Base-by-base conservation (phyloP, 345 rosid species). In the Citrus medica region DNA sequence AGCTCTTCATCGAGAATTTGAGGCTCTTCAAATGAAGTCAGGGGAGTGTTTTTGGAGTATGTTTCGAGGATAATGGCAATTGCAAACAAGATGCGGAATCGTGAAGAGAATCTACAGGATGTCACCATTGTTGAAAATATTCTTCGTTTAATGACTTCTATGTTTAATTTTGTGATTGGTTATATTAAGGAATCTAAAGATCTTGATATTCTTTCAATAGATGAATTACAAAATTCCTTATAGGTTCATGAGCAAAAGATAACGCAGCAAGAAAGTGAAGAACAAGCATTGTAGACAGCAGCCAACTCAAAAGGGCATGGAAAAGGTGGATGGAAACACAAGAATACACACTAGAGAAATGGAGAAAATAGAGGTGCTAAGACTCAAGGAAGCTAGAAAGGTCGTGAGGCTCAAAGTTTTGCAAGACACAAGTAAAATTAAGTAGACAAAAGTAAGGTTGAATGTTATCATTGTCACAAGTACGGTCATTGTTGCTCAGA, bases 21-120 rank as follows among this genome's bases (percentile, higher is more conserved):
- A 38, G 10, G 42, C 42, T 38, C 42, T 38, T 38, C 0, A 75
- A 89, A 27, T 80, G 8, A 55, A 55, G 60, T 55, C 60, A 19
- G n/a, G 60, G 2, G 24, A 51, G 73, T 32, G 37, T 6, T 37
- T 37, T 37, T 1, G 0, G 8, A 85, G 6, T 87, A 89, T 32
- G 33, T 63, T 83, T 89, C 37, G 83, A 76, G 71, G 73, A 19
- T 9, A 58, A 58, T 58, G n/a, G 61, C 27, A 58, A 7, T 58
- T 22, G 61, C 12, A 2, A 58, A 58, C 25, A 58, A 58, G 25
- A 58, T 22, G 25, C 25, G 6, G 3, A 58, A 6, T 58, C 27
- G 7, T 22, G 61, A 3, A 58, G 9, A 58, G 3, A 58, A 6
- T 22, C 12, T 58, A 22, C n/a, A 22, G 6, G 61, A 22, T 58